A percentile compares a stretch with the other conserved stretches of the same genome.
Conservation (phyloP, 306 rosid species). For the Vachellia collinsii region DNA sequence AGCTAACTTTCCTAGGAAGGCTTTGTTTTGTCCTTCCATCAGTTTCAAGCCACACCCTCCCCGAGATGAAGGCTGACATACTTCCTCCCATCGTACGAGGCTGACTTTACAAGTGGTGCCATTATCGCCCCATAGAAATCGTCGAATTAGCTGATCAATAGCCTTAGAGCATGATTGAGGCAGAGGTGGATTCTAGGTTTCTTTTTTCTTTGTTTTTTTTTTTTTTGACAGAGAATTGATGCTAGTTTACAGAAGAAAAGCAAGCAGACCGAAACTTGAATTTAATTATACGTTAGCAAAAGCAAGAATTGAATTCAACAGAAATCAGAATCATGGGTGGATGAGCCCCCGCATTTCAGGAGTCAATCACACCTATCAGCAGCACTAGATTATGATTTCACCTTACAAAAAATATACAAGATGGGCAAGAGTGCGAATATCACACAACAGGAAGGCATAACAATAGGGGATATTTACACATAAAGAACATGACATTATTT, state of each 20-base stretch:
- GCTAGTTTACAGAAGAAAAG: background rate
- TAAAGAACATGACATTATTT: constrained; percentile 82
- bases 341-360: constrained; percentile 12
- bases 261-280: background rate
- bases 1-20: no score
- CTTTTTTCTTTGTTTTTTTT: no score
- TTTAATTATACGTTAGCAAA: constrained; percentile 5
- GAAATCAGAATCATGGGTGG: background rate
- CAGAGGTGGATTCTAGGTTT: no score
- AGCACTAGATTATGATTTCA: constrained; percentile 13
- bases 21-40: no score
- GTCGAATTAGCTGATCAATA: no score
- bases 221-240: background rate
- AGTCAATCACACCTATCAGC: constrained; percentile 1
- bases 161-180: no score
- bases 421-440: constrained; percentile 43
- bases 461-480: constrained; percentile 73
- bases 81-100: no score
- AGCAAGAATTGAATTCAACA: background rate
- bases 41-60: no score
- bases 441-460: constrained; percentile 55
- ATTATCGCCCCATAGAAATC: no score
- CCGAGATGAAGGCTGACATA: no score
- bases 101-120: no score
- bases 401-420: constrained; percentile 64